Evolutionary conservation across 2,329 filamentous ascomycete genomes (phyloP), one percentile per base, ranked within the genome.

Genomic region (Alternaria ethzedia): DNA sequence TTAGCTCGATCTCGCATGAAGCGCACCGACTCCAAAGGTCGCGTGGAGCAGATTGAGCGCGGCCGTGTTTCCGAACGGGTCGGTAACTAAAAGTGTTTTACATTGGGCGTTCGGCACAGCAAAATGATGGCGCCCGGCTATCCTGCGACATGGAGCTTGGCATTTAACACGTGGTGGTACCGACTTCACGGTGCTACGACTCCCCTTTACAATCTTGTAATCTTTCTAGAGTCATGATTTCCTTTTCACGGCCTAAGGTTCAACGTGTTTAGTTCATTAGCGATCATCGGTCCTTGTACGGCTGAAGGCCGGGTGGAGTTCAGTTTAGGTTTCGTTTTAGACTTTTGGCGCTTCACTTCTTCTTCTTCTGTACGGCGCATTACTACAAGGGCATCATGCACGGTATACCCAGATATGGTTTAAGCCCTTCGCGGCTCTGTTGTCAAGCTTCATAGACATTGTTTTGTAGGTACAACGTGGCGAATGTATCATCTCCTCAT

Each of bases 1-100:
- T 36, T 66, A n/a, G 57, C 57, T 8, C 57, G 59, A 21, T 62
- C 55, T 50, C 59, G 59, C 55, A 62, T 62, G 55, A 57, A 51
- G 20, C 65, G 67, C 52, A 59, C 65, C n/a, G 57, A 61, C 23
- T 65, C 64, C 7, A 66, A 66, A 36, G 63, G 46, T 21, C 58
- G 50, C 15, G 59, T 70, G 8, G 66, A 70, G 60, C 66, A 60
- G 32, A 57, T 70, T 36, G 70, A 73, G 54, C 69, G 69, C 17
- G 71, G 71, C 12, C 67, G 71, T 20, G 41, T 68, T 26, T 59
- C 67, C 43, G 59, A 60, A 26, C 66, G 66, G n/a, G 61, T 70
- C 7, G 64, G 49, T 46, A 65, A 58, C 45, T 70, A 60, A 61
- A 55, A 54, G 41, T 55, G 57, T 55, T 60, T 56, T 13, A 60